phyloP scores from a whole-genome alignment of 306 rosid species.

The Amphicarpaea edgeworthii region DNA sequence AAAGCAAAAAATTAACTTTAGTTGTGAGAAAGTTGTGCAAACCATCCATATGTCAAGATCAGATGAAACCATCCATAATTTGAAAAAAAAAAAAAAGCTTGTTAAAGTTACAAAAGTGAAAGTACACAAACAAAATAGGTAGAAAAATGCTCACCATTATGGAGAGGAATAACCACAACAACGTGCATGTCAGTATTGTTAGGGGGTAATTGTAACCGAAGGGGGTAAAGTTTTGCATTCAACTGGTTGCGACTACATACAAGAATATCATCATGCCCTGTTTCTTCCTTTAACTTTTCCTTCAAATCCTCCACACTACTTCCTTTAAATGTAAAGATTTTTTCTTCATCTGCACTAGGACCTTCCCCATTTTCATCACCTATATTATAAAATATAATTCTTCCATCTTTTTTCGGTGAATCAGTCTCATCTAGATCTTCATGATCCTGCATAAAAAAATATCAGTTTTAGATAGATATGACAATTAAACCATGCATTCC shows the following conservation, averaged over 20 bases:
- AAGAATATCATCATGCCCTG: slow-evolving; percentile 50
- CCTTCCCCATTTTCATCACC: slow-evolving; percentile 63
- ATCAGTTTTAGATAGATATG: not conserved
- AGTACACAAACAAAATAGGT: not conserved
- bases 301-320: slow-evolving; percentile 62
- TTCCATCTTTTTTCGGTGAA: slow-evolving; percentile 62
- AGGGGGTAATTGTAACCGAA: slow-evolving; percentile 86
- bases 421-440: not conserved
- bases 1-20: not conserved
- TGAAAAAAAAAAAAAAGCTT: not conserved
- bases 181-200: slow-evolving; percentile 75
- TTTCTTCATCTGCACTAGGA: slow-evolving; percentile 40
- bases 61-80: not conserved
- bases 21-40: not conserved
- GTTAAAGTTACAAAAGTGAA: not conserved
- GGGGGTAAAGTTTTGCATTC: slow-evolving; percentile 70
- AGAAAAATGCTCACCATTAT: slow-evolving; percentile 40
- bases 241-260: slow-evolving; percentile 78
- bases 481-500: not conserved
- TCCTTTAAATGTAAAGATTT: slow-evolving; percentile 66
- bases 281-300: slow-evolving; percentile 59
- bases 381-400: slow-evolving; percentile 60
- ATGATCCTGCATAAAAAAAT: slow-evolving; percentile 3
- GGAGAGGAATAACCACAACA: slow-evolving; percentile 59
- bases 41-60: not conserved